A percentile compares a stretch with the other conserved stretches of the same genome.
These are phyloP conservation scores for Lentinus brumalis DNA, from an alignment of 768 basidiomycete genomes.

Conservation along the genomic window DNA sequence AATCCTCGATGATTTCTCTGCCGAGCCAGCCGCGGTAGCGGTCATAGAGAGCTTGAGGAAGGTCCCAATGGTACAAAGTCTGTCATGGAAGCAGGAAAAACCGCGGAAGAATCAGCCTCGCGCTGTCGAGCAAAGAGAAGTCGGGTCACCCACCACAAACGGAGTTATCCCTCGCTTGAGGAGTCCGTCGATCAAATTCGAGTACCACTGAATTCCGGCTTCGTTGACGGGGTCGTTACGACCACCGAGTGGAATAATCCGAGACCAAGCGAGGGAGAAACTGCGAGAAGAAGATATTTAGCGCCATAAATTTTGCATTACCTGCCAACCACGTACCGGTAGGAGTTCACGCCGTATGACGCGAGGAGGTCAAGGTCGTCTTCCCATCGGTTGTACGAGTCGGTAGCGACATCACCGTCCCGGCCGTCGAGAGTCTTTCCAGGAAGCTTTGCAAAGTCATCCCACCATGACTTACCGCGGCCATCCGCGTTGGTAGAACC, in stretches of 20 bases:
- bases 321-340: slow-evolving; percentile 40
- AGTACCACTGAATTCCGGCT: slow-evolving; percentile 70
- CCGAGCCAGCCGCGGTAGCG: slow-evolving; percentile 77
- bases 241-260: slow-evolving; percentile 74
- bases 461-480: slow-evolving; percentile 74
- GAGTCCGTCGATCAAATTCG: slow-evolving; percentile 67
- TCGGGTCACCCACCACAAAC: slow-evolving; percentile 54
- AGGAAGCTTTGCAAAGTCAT: slow-evolving; percentile 64
- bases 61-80: slow-evolving; percentile 81
- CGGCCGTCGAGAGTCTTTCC: slow-evolving; percentile 71
- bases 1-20: slow-evolving; percentile 72
- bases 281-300: neutral
- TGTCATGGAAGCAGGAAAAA: slow-evolving; percentile 28
- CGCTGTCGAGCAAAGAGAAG: neutral
- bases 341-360: slow-evolving; percentile 67
- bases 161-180: slow-evolving; percentile 64
- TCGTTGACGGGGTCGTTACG: slow-evolving; percentile 73
- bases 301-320: too few relatives aligned
- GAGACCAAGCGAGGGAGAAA: slow-evolving; percentile 77
- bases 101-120: slow-evolving; percentile 4
- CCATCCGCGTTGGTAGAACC: slow-evolving; percentile 62
- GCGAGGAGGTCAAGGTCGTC: slow-evolving; percentile 66
- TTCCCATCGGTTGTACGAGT: slow-evolving; percentile 69
- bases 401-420: slow-evolving; percentile 70
- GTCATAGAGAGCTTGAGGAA: slow-evolving; percentile 73